Evolutionary conservation across 2,329 filamentous ascomycete species (phyloP), one percentile per base, ranked within the genome.

Genomic region (Stromatinia cepivora): DNA sequence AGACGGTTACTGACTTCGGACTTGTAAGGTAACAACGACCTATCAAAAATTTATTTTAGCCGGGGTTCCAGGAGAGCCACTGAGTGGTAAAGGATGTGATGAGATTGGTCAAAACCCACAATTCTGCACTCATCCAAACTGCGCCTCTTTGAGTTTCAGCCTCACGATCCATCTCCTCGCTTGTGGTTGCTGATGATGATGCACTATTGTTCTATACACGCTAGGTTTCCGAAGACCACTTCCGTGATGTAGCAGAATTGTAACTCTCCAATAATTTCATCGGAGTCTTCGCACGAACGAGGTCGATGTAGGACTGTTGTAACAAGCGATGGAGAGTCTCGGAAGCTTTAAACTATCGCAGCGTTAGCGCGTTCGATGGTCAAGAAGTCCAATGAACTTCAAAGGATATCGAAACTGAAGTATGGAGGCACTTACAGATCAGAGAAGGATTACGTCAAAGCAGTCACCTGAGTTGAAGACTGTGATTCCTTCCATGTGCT

Each of bases 141-240:
- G n/a, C n/a, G n/a, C n/a, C n/a, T n/a, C n/a, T n/a, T n/a, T n/a
- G n/a, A n/a, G n/a, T n/a, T n/a, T n/a, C n/a, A n/a, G n/a, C n/a
- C n/a, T n/a, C n/a, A n/a, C n/a, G n/a, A n/a, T n/a, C n/a, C n/a
- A n/a, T n/a, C n/a, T n/a, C n/a, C n/a, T n/a, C n/a, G n/a, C n/a
- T n/a, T n/a, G n/a, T n/a, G n/a, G n/a, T n/a, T 75, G 61, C 81
- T 82, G 52, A 85, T 81, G 71, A 87, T 81, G 74, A 87, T 82
- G 81, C 83, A 86, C 87, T 87, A 90, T 71, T 90, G 87, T 71
- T 88, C 85, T 54, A 88, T 80, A 72, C 87, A 89, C 11, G 85
- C 81, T 54, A 85, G 79, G 75, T 88, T 90, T 54, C 84, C 84
- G 0, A 89, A 82, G 68, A 86, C 82, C 76, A 85, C 82, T 50